phyloP scores from a whole-genome alignment of 345 rosid genomes.

The Hibiscus trionum region DNA sequence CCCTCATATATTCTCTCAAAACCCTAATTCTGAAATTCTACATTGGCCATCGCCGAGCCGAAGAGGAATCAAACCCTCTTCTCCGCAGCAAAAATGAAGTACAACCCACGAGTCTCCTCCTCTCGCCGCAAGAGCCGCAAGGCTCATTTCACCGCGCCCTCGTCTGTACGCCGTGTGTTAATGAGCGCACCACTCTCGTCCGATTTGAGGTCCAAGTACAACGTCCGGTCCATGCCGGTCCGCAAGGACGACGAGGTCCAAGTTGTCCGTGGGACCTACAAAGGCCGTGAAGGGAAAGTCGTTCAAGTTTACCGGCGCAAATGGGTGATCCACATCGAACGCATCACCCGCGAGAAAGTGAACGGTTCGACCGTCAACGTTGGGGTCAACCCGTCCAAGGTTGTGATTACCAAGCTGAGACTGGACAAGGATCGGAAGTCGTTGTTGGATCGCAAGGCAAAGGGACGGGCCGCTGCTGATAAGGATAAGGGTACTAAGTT shows the following conservation, averaged over 20 bases:
- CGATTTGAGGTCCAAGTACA: slow-evolving; percentile 73
- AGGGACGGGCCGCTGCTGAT: slow-evolving; percentile 68
- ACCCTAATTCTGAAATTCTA: not conserved
- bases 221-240: slow-evolving; percentile 70
- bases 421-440: slow-evolving; percentile 74
- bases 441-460: slow-evolving; percentile 64
- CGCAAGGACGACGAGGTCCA: slow-evolving; percentile 83
- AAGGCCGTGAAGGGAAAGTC: slow-evolving; percentile 76
- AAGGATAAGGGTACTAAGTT: slow-evolving; percentile 80
- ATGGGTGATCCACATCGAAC: slow-evolving; percentile 84
- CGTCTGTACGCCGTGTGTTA: slow-evolving; percentile 61
- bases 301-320: slow-evolving; percentile 72
- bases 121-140: slow-evolving; percentile 79
- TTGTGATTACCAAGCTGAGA: slow-evolving; percentile 61
- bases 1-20: not conserved
- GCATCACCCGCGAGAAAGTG: slow-evolving; percentile 73
- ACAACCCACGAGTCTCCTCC: slow-evolving; percentile 62
- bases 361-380: slow-evolving; percentile 78
- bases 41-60: not conserved
- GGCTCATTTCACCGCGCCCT: slow-evolving; percentile 69
- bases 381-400: slow-evolving; percentile 66
- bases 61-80: not conserved
- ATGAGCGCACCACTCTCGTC: slow-evolving; percentile 68
- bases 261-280: slow-evolving; percentile 74
- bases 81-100: slow-evolving; percentile 44